Evolutionary conservation across 2,329 filamentous ascomycete species (phyloP), one percentile per base, ranked within the genome.

Genomic region (Colletotrichum sp.): DNA sequence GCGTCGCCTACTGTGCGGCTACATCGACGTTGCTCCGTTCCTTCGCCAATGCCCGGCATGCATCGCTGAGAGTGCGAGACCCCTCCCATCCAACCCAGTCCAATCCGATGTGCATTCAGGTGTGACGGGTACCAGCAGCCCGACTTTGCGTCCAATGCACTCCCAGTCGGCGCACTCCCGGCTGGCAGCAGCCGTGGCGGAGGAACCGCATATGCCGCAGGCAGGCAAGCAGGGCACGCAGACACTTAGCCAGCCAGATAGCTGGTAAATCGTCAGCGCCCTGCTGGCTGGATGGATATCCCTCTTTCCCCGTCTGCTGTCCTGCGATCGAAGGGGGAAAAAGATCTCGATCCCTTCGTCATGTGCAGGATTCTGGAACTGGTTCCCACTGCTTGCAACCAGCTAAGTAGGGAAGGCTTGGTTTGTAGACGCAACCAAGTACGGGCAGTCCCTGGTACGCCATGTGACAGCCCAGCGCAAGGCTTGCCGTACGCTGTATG

Each of bases 401-500:
- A 64, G 63, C 30, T 26, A 10, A 57, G 63, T 65, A 61, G 36
- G 36, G 28, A 75, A 67, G 18, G 39, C 55, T 48, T 57, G 59
- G 43, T 52, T 64, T 48, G 67, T 48, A 18, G 24, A n/a, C 24
- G 21, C 57, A 61, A 63, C 59, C 26, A 57, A 67, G 39, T 63
- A 72, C 61, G 63, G 69, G 18, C 21, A 52, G 61, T 72, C 73
- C 73, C 69, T 75, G 69, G 48, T 67, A 10, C 30, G 39, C 73
- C 69, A 75, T 75, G 69, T 75, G 69, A 75, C 69, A 75, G 63
- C 69, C 69, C 69, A 39, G 69, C 69, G 30, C 43, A 21, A 13
- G 48, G 21, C 34, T 32, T 61, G 52, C 34, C 52, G 21, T 39
- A 30, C 36, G 48, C 21, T 69, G 55, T 43, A 39, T 39, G 43